phyloP scores from a whole-genome alignment of 2,329 filamentous ascomycete genomes.

The Aspergillus fumigatiaffinis region DNA sequence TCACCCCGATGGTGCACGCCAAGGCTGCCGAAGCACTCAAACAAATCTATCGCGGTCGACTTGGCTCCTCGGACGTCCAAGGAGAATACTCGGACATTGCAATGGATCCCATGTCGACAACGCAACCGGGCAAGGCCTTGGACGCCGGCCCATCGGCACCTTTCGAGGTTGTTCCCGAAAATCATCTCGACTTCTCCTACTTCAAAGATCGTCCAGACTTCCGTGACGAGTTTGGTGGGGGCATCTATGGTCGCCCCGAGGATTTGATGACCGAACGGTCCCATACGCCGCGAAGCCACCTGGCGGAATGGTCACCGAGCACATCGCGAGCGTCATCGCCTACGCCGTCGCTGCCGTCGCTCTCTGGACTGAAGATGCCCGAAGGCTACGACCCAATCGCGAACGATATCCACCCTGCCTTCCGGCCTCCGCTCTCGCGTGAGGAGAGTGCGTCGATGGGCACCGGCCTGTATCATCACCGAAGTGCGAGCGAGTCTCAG shows the following conservation, averaged over 20 bases:
- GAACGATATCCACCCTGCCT: constrained; percentile 33
- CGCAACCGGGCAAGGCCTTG: constrained; percentile 53
- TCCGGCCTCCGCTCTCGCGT: constrained; percentile 30
- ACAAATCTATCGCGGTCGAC: constrained; percentile 78
- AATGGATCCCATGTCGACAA: constrained; percentile 70
- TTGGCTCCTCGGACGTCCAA: constrained; percentile 49
- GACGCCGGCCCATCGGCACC: constrained; percentile 52
- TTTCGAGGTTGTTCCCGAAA: constrained; percentile 87
- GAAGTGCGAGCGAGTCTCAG: constrained; percentile 38
- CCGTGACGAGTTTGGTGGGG: constrained; percentile 78
- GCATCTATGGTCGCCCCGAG: constrained; percentile 47
- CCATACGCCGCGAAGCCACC: constrained; percentile 38
- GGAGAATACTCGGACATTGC: constrained; percentile 67
- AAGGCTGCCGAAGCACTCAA: constrained; percentile 82
- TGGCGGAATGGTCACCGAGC: constrained; percentile 36
- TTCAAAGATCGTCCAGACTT: constrained; percentile 91
- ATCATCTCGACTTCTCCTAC: constrained; percentile 82
- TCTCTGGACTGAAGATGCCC: constrained; percentile 21
- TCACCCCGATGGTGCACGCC: constrained; percentile 92
- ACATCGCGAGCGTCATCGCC: constrained; percentile 41
- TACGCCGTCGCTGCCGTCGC: constrained; percentile 31
- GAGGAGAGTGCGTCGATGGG: constrained; percentile 18
- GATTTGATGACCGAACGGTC: constrained; percentile 45
- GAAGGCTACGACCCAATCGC: constrained; percentile 24
- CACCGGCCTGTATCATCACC: constrained; percentile 29